phyloP scores from a whole-genome alignment of 257 asterid genomes.

The Euphrasia confusa region DNA sequence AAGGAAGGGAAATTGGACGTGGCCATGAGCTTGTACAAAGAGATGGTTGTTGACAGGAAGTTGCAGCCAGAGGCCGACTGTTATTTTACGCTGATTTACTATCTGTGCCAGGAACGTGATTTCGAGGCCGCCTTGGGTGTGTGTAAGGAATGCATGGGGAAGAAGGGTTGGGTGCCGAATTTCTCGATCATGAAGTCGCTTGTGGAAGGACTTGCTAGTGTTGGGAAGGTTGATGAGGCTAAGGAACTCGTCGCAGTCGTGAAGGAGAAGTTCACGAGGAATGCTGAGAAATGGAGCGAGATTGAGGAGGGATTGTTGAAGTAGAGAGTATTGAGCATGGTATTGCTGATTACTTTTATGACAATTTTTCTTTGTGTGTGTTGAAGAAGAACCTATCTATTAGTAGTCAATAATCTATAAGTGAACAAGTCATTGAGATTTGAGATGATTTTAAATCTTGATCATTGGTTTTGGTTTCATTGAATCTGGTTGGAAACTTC shows the following conservation, averaged over 20 bases:
- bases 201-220: constrained; percentile 66
- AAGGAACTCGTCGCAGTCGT: constrained; percentile 47
- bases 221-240: constrained; percentile 67
- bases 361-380: not conserved
- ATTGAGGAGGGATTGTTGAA: constrained; percentile 70
- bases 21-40: constrained; percentile 53
- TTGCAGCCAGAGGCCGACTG: constrained; percentile 45
- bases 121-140: constrained; percentile 57
- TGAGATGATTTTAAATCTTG: no score
- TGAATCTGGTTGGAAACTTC: no score
- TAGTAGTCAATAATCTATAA: no score
- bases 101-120: constrained; percentile 50
- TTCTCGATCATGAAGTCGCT: constrained; percentile 72
- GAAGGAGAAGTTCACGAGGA: constrained; percentile 65
- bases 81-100: constrained; percentile 58
- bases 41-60: constrained; percentile 40
- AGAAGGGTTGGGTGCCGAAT: constrained; percentile 62
- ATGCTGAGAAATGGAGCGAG: constrained; percentile 72
- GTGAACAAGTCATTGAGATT: no score
- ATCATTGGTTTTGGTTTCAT: no score
- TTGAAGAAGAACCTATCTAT: no score
- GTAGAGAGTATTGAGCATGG: constrained; percentile 32
- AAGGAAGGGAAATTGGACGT: constrained; percentile 58
- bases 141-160: constrained; percentile 45
- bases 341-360: constrained; percentile 8